Conservation (phyloP, 177 flowering plant genomes). For the Telopea speciosissima region DNA sequence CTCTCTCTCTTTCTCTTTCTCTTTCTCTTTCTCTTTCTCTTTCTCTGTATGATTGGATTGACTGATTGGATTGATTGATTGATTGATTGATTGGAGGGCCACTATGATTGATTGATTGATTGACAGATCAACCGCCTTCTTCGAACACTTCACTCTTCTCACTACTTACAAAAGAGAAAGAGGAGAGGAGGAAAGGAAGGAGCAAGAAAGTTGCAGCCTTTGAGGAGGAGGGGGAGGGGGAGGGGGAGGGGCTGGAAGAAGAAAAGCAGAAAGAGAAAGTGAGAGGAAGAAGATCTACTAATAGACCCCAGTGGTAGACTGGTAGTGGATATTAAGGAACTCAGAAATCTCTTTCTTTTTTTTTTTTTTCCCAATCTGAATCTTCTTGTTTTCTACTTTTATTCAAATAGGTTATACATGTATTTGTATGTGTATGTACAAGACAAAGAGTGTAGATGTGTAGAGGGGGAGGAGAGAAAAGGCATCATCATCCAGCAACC, state of each 20-base stretch:
- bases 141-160: slow-evolving; percentile 38
- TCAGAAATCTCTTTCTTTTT: too few species aligned
- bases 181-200: not conserved
- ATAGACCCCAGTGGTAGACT: not conserved
- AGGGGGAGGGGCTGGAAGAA: not conserved
- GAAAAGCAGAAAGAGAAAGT: slow-evolving; percentile 14
- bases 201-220: too few species aligned
- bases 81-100: not conserved
- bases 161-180: slow-evolving; percentile 16
- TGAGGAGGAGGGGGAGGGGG: too few species aligned
- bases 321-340: too few species aligned
- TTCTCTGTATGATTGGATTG: too few species aligned
- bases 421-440: not conserved
- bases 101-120: slow-evolving; percentile 40
- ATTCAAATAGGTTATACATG: too few species aligned
- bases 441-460: too few species aligned
- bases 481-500: not conserved
- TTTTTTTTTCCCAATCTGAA: not conserved
- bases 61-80: slow-evolving; percentile 35
- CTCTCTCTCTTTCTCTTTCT: too few species aligned
- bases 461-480: not conserved
- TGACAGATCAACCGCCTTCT: slow-evolving; percentile 36
- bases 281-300: slow-evolving; percentile 9
- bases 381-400: not conserved
- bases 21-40: too few species aligned